Evolutionary conservation across 1,284 basidiomycete species (phyloP).

Genomic region (Xerocomus minutiporus): DNA sequence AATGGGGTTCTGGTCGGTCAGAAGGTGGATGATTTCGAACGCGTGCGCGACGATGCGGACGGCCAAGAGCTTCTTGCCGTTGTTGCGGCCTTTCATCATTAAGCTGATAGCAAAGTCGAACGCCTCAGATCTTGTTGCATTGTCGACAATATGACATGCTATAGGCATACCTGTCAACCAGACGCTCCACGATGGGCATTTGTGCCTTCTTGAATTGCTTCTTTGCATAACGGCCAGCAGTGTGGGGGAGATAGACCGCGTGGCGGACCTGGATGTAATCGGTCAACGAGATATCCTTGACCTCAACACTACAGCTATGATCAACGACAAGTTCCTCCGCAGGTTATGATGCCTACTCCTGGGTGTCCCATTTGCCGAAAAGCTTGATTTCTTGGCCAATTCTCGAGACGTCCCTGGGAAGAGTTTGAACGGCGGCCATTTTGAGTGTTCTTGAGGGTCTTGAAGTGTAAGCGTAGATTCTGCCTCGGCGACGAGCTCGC

Average conservation of each 20-base stretch:
- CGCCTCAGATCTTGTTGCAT: conserved; percentile 1
- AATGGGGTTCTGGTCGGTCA: conserved; percentile 99
- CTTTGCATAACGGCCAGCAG: conserved; percentile 98
- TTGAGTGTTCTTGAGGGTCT: conserved; percentile 29
- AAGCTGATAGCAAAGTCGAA: conserved; percentile 46
- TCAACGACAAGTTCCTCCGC: conserved; percentile 10
- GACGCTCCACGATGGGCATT: conserved; percentile 99
- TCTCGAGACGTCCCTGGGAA: conserved; percentile 82
- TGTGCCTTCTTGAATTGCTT: conserved; percentile 99
- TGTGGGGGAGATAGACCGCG: conserved; percentile 97
- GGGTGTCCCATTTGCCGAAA: conserved; percentile 95
- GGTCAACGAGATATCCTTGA: conserved; percentile 97
- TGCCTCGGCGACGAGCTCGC: conserved; percentile 20
- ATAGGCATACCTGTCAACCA: conserved; percentile 85
- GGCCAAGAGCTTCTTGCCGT: conserved; percentile 99
- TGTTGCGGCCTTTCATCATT: conserved; percentile 99
- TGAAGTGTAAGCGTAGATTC: conserved; percentile 24
- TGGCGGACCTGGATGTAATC: conserved; percentile 99
- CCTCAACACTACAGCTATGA: conserved; percentile 71
- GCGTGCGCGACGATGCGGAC: conserved; percentile 99
- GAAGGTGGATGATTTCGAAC: conserved; percentile 99
- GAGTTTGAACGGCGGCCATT: conserved; percentile 64
- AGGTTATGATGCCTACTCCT: conserved; percentile 65
- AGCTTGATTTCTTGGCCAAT: conserved; percentile 88
- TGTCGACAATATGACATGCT: not conserved